phyloP scores from a whole-genome alignment of 2,329 filamentous ascomycete genomes.

The Claviceps fusiformis region DNA sequence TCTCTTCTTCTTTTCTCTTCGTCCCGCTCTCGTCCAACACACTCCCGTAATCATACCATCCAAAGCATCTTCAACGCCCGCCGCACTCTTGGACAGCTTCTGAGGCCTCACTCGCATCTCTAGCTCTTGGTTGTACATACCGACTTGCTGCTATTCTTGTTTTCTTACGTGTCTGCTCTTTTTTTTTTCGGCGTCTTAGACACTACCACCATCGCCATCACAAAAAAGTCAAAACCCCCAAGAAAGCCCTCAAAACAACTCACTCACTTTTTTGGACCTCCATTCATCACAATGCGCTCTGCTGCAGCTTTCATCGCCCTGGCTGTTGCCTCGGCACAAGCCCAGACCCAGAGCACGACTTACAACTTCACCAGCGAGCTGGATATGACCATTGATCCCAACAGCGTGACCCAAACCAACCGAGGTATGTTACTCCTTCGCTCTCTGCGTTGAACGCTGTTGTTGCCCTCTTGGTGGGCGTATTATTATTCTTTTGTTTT shows the following conservation, averaged over 20 bases:
- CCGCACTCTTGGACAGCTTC: conserved; percentile 2
- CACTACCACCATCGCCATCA: neutral
- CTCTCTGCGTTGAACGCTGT: neutral
- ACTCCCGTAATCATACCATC: conserved; percentile 7
- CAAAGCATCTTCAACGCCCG: conserved; percentile 5
- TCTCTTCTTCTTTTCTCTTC: neutral
- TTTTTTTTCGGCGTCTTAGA: neutral
- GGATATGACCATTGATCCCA: conserved; percentile 28
- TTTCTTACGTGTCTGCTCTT: neutral
- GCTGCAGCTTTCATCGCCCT: conserved; percentile 28
- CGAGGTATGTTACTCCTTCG: conserved; percentile 24
- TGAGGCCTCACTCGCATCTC: conserved; percentile 4
- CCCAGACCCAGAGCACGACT: conserved; percentile 13
- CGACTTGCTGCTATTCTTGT: conserved; percentile 1
- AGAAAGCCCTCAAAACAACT: too few species aligned
- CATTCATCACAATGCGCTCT: conserved; percentile 24
- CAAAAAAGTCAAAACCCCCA: neutral
- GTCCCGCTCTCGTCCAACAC: neutral
- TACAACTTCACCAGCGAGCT: conserved; percentile 29
- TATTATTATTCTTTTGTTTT: neutral
- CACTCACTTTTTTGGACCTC: neutral
- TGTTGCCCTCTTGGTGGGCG: neutral
- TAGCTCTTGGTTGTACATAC: conserved; percentile 1
- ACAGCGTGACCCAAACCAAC: conserved; percentile 16
- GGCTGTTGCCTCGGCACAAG: conserved; percentile 29